phyloP scores from a whole-genome alignment of 2,329 filamentous ascomycete genomes.

The Aspergillus transmontanensis region DNA sequence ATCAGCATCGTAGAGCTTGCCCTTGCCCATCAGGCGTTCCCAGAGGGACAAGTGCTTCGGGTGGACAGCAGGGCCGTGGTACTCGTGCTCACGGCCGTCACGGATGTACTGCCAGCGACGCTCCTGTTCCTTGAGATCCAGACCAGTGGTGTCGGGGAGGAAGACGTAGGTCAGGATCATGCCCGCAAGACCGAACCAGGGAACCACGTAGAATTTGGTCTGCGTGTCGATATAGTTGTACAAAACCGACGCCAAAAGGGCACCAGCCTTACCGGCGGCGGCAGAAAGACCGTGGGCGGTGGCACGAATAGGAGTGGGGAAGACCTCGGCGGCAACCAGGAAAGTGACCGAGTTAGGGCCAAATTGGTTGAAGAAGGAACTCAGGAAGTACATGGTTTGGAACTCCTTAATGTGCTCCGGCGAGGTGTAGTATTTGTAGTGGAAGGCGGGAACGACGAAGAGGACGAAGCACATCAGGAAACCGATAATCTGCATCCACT shows the following conservation, averaged over 20 bases:
- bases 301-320: constrained; percentile 88
- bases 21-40: constrained; percentile 77
- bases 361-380: constrained; percentile 99
- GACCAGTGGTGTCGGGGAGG: constrained; percentile 94
- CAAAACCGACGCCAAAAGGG: constrained; percentile 80
- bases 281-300: constrained; percentile 95
- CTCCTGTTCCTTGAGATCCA: constrained; percentile 97
- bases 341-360: constrained; percentile 96
- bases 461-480: constrained; percentile 93
- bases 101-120: constrained; percentile 89
- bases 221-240: constrained; percentile 92
- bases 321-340: constrained; percentile 95
- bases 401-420: constrained; percentile 76
- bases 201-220: constrained; percentile 87
- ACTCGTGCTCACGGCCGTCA: constrained; percentile 73
- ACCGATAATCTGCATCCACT: constrained; percentile 93
- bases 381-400: constrained; percentile 98
- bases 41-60: constrained; percentile 83
- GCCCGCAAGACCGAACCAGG: constrained; percentile 90
- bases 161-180: constrained; percentile 81
- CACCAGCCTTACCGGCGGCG: constrained; percentile 84
- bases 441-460: constrained; percentile 88
- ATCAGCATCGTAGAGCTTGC: constrained; percentile 81
- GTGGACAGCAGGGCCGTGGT: constrained; percentile 92
- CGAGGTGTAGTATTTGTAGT: constrained; percentile 79